Conservation (phyloP, 2,329 filamentous ascomycete species). For the Penicillium brevicompactum region DNA sequence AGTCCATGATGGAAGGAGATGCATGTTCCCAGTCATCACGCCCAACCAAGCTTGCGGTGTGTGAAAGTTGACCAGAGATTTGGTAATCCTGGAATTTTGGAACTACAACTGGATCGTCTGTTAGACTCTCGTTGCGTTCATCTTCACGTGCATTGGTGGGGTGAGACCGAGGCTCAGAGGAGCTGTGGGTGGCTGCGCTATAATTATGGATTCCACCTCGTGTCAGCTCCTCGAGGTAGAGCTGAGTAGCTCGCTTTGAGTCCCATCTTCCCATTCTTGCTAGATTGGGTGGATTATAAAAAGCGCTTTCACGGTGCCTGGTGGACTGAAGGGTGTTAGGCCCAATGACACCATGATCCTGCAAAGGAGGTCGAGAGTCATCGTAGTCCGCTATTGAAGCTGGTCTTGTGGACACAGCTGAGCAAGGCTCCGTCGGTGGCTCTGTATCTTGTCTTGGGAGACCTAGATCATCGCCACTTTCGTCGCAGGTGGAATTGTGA, state of each 20-base stretch:
- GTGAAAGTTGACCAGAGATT: slow-evolving; percentile 25
- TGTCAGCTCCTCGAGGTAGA: slow-evolving; percentile 56
- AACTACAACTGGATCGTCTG: slow-evolving; percentile 40
- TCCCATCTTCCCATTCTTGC: slow-evolving; percentile 58
- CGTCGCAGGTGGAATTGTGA: slow-evolving; percentile 35
- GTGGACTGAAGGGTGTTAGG: slow-evolving; percentile 40
- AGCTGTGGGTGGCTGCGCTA: slow-evolving; percentile 20
- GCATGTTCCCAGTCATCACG: slow-evolving; percentile 53
- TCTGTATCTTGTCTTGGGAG: slow-evolving; percentile 32
- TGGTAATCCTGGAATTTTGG: slow-evolving; percentile 34
- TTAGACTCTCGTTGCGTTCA: slow-evolving; percentile 29
- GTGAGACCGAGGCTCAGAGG: slow-evolving; percentile 25
- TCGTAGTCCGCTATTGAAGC: slow-evolving; percentile 41
- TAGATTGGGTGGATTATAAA: slow-evolving; percentile 54
- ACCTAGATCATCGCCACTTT: slow-evolving; percentile 37
- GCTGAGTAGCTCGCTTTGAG: slow-evolving; percentile 56
- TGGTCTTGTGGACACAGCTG: slow-evolving; percentile 34
- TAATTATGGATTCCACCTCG: slow-evolving; percentile 30
- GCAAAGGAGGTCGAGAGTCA: slow-evolving; percentile 15
- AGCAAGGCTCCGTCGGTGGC: slow-evolving; percentile 37
- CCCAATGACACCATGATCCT: slow-evolving; percentile 41
- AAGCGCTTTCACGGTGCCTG: slow-evolving; percentile 42
- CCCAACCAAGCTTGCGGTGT: slow-evolving; percentile 47
- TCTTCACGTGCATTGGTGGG: slow-evolving; percentile 15
- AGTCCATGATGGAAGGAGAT: slow-evolving; percentile 53